phyloP scores from a whole-genome alignment of 257 asterid genomes.

The Oldenlandia corymbosa region DNA sequence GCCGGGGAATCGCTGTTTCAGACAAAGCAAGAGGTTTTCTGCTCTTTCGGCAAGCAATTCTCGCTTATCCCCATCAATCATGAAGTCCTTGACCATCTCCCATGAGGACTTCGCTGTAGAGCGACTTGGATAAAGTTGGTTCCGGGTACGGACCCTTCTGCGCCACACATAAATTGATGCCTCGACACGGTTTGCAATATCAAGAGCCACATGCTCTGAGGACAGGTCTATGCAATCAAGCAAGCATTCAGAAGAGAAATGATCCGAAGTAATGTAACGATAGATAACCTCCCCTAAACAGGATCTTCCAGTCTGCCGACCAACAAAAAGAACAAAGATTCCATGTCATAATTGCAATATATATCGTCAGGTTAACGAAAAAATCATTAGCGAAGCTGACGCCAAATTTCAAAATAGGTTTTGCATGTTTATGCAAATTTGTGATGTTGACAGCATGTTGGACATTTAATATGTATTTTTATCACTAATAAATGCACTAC shows the following conservation, averaged over 20 bases:
- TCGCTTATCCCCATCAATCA: slow-evolving; percentile 76
- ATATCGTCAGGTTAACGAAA: too few species aligned
- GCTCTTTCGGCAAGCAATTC: slow-evolving; percentile 72
- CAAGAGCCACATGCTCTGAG: slow-evolving; percentile 61
- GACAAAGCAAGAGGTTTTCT: slow-evolving; percentile 57
- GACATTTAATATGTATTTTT: slow-evolving; percentile 2
- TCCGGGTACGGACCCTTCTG: slow-evolving; percentile 42
- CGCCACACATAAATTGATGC: slow-evolving; percentile 74
- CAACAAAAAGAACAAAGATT: not conserved
- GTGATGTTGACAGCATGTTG: not conserved
- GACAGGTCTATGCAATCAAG: slow-evolving; percentile 81
- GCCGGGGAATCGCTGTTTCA: slow-evolving; percentile 73
- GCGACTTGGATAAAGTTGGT: slow-evolving; percentile 38
- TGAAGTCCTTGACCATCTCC: slow-evolving; percentile 73
- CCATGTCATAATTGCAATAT: not conserved
- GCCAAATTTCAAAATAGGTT: too few species aligned
- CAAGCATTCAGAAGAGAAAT: slow-evolving; percentile 71
- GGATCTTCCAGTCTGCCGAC: slow-evolving; percentile 57
- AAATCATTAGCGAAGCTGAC: too few species aligned
- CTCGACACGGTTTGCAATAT: slow-evolving; percentile 75
- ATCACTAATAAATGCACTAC: slow-evolving; percentile 1
- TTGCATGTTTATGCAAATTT: slow-evolving; percentile 7
- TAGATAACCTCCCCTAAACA: slow-evolving; percentile 79
- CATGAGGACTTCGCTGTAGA: slow-evolving; percentile 72
- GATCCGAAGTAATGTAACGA: slow-evolving; percentile 70